Percentiles rank a stretch among this genome's conserved stretches.
phyloP scores from a whole-genome alignment of 2,329 filamentous ascomycete species.

The Xylaria sp. region DNA sequence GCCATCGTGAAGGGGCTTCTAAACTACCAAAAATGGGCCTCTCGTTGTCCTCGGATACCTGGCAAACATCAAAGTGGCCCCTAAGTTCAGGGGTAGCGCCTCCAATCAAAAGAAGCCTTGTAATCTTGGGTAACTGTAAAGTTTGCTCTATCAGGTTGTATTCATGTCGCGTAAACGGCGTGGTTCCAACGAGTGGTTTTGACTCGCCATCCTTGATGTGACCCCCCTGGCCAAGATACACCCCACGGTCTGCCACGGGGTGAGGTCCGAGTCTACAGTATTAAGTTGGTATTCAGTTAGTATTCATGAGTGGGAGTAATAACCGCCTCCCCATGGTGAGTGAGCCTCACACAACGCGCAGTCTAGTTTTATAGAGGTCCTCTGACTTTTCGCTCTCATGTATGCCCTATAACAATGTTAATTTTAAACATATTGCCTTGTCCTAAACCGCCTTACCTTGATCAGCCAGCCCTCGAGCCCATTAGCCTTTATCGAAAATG shows the following conservation, averaged over 20 bases:
- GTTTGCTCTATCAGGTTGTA: not conserved
- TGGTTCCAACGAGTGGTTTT: not conserved
- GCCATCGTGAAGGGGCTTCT: not conserved
- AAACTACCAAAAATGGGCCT: not conserved
- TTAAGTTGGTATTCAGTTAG: not conserved
- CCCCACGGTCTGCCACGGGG: not conserved
- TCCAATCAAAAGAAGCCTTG: not conserved
- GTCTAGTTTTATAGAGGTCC: not conserved
- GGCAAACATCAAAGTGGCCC: not conserved
- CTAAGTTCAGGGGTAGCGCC: not conserved
- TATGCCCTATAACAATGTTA: not conserved
- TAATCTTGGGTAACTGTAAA: not conserved
- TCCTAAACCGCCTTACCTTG: not conserved
- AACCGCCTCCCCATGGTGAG: not conserved
- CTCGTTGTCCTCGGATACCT: not conserved
- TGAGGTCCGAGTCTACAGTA: not conserved
- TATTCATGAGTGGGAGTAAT: not conserved
- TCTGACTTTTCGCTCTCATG: not conserved
- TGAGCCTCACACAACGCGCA: not conserved
- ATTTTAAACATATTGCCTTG: not conserved
- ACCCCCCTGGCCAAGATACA: not conserved
- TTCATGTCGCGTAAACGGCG: not conserved
- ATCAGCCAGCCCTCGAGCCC: not conserved
- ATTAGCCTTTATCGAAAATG: not conserved
- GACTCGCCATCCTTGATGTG: not conserved